A percentile compares a stretch with the other conserved stretches of the same genome.
These are phyloP conservation scores for Cystobasidium tubakii DNA, from an alignment of 768 basidiomycete genomes.

Conservation along the genomic window DNA sequence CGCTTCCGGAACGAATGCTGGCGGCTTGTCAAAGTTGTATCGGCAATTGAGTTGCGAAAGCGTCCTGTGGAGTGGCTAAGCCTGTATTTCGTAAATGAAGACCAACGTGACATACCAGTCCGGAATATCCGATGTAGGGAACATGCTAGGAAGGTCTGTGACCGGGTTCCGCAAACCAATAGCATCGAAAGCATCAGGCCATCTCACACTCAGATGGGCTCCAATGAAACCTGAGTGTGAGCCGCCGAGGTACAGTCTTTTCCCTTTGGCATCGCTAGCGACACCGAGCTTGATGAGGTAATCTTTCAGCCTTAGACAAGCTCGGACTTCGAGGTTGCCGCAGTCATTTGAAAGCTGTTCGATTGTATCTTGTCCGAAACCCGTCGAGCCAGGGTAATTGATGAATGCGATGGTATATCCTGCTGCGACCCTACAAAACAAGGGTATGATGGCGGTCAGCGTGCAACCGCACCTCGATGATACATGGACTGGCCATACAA, in stretches of 20 bases:
- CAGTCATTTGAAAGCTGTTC: constrained; percentile 58
- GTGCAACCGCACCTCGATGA: neutral
- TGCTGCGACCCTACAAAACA: neutral
- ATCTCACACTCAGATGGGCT: constrained; percentile 56
- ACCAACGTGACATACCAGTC: constrained; percentile 55
- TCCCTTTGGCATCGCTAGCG: constrained; percentile 55
- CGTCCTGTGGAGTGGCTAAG: constrained; percentile 34
- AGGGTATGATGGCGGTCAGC: neutral
- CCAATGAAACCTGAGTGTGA: constrained; percentile 55
- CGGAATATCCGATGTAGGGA: constrained; percentile 59
- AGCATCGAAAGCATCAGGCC: constrained; percentile 60
- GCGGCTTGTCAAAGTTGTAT: constrained; percentile 48
- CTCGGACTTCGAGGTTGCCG: constrained; percentile 62
- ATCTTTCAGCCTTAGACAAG: constrained; percentile 58
- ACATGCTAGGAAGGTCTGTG: constrained; percentile 58
- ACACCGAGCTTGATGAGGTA: constrained; percentile 57
- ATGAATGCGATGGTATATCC: constrained; percentile 60
- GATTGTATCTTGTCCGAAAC: constrained; percentile 62
- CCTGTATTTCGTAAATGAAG: neutral
- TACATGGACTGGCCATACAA: neutral
- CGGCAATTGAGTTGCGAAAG: constrained; percentile 52
- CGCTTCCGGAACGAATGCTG: constrained; percentile 52
- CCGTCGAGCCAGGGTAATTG: constrained; percentile 65
- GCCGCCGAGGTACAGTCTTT: constrained; percentile 60
- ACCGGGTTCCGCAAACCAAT: constrained; percentile 67